Base-by-base conservation (phyloP, 257 asterid genomes). In the Solanum ossicruentum region DNA sequence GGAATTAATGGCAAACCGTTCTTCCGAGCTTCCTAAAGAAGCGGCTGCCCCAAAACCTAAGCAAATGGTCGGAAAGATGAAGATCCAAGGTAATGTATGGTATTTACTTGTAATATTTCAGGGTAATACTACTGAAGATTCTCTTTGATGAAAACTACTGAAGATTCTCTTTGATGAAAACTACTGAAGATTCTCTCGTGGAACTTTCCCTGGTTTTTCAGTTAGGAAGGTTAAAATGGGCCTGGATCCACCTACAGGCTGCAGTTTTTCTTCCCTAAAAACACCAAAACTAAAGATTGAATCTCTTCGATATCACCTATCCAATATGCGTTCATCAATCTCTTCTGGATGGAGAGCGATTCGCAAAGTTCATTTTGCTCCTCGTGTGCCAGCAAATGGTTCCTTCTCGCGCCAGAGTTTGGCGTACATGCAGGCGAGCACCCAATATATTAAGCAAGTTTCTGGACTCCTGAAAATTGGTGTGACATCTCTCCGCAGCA, bases 41-140 rank as follows among this genome's bases (percentile, higher is more conserved):
- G 92, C 89, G 49, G 85, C 90, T 71, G 88, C 91, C 28, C 81
- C 88, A 47, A 91, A 89, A 82, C 90, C 91, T 39, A 91, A 91
- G 88, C 90, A 91, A 88, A 86, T 91, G 91, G 91, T 88, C 67
- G 93, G 92, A 67, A 91, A 89, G 88, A 91, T 91, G 92, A 91
- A 89, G 81, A 91, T 91, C 80, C 92, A 91, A 89, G 93, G 92
- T 91, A 65, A 45, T 55, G 84, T n/a, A 79, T 43, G 26, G 21
- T 57, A 17, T 39, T n/a, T 54, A 21, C 79, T 43, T 69, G 52
- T 39, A 57, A 16, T 36, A 56, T 72, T 18, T 73, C 60, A 57
- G 43, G 61, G 21, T 32, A 15, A 49, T 51, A 36, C 41, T 36
- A 36, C 41, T 36, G 41, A 36, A 36, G 41, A 36, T 36, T 36